Base-by-base conservation (phyloP, 345 rosid genomes). In the Boechera divaricarpa region DNA sequence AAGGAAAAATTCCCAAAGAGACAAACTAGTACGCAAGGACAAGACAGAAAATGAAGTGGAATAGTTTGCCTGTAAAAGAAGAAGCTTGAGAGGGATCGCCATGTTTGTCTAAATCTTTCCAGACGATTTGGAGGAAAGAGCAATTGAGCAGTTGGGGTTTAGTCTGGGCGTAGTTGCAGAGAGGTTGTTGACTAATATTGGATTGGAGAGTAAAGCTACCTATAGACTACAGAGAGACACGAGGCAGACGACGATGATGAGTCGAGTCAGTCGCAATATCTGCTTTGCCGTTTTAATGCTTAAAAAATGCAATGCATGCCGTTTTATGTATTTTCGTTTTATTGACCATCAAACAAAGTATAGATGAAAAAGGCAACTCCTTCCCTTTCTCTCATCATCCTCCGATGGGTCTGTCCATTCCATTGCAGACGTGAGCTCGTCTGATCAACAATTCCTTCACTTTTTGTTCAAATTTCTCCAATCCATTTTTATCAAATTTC, bases 31-130 rank as follows among this genome's bases (percentile, higher is more conserved):
- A 41, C 13, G 2, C 41, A 9, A 64, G 18, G 18, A 52, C 9
- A 13, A 13, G n/a, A 21, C 58, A 58, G 63, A 41, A 64, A 33
- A 16, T 1, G n/a, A 59, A 45, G 66, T n/a, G 9, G 16, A 36
- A 7, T 36, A 5, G 49, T 18, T 18, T 7, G 63, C 91, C 88
- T 71, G 87, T 41, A 84, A 53, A 57, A 79, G 73, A 58, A 70
- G 60, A 67, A 69, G 69, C 63, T 65, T 29, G 63, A 39, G 48
- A 67, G 55, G 51, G 58, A 67, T 78, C 70, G 74, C 45, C 82
- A 78, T 78, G 74, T 28, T 48, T 9, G 32, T 55, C 12, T 39
- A 10, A 31, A 31, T 33, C 35, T 38, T 44, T 13, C 18, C 48
- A n/a, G 36, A 16, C 18, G 68, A 72, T 61, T 16, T 21, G 7